These are phyloP conservation scores for Fusarium sp. DNA, from an alignment of 2,329 filamentous ascomycete species.

Conservation along the genomic window DNA sequence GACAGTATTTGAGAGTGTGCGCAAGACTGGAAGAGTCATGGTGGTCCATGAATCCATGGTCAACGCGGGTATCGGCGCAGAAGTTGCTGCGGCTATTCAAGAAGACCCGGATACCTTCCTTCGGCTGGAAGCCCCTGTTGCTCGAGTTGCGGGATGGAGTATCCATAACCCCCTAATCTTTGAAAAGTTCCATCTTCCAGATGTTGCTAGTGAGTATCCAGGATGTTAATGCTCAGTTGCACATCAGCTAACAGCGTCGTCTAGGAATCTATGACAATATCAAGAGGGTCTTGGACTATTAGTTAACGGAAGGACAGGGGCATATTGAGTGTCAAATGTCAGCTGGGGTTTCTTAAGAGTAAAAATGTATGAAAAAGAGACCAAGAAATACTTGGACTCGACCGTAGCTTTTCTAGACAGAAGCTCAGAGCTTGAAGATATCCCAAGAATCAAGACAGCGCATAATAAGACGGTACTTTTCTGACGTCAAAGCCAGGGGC, in stretches of 20 bases:
- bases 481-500: not conserved
- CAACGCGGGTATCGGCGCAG: slow-evolving; percentile 89
- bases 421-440: not conserved
- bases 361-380: not conserved
- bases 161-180: slow-evolving; percentile 84
- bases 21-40: slow-evolving; percentile 86
- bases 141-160: slow-evolving; percentile 89
- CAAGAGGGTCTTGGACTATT: slow-evolving; percentile 75
- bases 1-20: slow-evolving; percentile 83
- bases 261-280: slow-evolving; percentile 79
- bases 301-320: not conserved
- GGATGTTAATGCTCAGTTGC: not conserved
- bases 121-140: slow-evolving; percentile 85
- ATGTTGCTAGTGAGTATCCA: slow-evolving; percentile 81
- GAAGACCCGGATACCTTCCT: slow-evolving; percentile 82
- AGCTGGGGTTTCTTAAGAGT: not conserved
- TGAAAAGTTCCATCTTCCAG: slow-evolving; percentile 85
- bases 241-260: slow-evolving; percentile 17
- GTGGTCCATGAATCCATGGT: slow-evolving; percentile 95
- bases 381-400: not conserved
- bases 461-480: slow-evolving; percentile 14
- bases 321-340: not conserved
- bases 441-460: not conserved
- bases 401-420: slow-evolving; percentile 1
- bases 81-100: slow-evolving; percentile 89